Percentiles rank a stretch among this genome's conserved stretches.
Conservation (phyloP, 225 moss, liverwort and hornwort species). For the Pseudoscleropodium purum region DNA sequence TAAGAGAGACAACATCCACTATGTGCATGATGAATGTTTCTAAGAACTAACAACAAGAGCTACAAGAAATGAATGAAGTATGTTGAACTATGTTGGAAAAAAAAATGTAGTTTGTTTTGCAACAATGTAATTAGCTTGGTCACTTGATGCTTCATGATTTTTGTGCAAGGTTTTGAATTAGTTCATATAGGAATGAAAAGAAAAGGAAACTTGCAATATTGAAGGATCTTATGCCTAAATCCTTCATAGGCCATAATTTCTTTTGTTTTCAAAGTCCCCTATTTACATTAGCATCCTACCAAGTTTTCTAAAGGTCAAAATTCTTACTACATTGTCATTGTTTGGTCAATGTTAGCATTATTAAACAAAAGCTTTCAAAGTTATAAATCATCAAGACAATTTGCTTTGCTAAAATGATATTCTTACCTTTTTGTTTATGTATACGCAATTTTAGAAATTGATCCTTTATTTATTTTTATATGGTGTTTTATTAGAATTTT, state of each 20-base stretch:
- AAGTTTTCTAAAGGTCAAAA: no score
- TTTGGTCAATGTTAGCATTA: no score
- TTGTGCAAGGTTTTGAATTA: no score
- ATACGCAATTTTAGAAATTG: not conserved
- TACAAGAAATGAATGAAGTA: not conserved
- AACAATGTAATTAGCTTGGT: no score
- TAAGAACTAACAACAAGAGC: not conserved
- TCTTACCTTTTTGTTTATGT: not conserved
- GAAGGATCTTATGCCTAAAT: not conserved
- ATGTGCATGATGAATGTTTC: not conserved
- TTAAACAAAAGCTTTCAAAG: no score
- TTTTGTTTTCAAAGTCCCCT: not conserved
- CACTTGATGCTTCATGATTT: no score
- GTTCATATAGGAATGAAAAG: not conserved
- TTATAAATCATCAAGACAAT: no score
- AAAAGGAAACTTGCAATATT: not conserved
- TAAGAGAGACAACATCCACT: not conserved
- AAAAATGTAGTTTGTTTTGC: not conserved
- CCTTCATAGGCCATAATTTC: not conserved
- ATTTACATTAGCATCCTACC: not conserved
- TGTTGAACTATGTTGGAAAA: not conserved
- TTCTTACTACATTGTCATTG: no score
- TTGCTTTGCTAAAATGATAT: not conserved
- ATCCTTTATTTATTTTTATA: not conserved
- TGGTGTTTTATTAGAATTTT: no score